phyloP scores from a whole-genome alignment of 1,284 basidiomycete species.

The Trametes pubescens region DNA sequence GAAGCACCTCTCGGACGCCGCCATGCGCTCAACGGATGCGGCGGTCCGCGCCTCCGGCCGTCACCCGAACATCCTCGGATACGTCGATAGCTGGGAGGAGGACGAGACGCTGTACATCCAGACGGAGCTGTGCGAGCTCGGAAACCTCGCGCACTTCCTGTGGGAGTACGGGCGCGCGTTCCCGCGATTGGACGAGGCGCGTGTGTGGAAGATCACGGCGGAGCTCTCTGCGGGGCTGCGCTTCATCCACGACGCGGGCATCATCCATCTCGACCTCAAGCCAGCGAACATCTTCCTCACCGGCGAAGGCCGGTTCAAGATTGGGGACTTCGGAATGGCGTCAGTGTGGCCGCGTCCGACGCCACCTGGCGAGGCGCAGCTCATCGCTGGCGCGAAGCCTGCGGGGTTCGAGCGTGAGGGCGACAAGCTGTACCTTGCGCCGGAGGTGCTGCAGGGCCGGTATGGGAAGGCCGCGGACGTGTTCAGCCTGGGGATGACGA shows the following conservation, averaged over 20 bases:
- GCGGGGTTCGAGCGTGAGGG: conserved; percentile 93
- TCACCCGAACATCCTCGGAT: conserved; percentile 86
- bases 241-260: conserved; percentile 89
- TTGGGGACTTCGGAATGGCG: conserved; percentile 99
- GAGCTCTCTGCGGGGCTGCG: conserved; percentile 91
- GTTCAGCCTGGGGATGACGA: conserved; percentile 96
- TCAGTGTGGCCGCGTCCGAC: conserved; percentile 79
- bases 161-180: conserved; percentile 91
- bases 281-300: conserved; percentile 98
- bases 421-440: conserved; percentile 98
- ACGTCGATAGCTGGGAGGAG: conserved; percentile 98
- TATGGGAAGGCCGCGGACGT: conserved; percentile 97
- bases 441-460: conserved; percentile 91
- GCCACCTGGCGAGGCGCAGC: conserved; percentile 41
- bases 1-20: conserved; percentile 66
- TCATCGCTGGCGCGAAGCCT: conserved; percentile 43
- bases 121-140: conserved; percentile 94
- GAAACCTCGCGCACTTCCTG: conserved; percentile 92
- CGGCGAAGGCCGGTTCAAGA: conserved; percentile 90
- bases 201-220: conserved; percentile 96
- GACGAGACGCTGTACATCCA: conserved; percentile 90
- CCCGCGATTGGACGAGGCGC: conserved; percentile 88
- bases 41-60: conserved; percentile 35
- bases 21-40: conserved; percentile 19
- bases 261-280: conserved; percentile 98